Conservation (phyloP, 2,329 filamentous ascomycete genomes). For the Endothia cerciana region DNA sequence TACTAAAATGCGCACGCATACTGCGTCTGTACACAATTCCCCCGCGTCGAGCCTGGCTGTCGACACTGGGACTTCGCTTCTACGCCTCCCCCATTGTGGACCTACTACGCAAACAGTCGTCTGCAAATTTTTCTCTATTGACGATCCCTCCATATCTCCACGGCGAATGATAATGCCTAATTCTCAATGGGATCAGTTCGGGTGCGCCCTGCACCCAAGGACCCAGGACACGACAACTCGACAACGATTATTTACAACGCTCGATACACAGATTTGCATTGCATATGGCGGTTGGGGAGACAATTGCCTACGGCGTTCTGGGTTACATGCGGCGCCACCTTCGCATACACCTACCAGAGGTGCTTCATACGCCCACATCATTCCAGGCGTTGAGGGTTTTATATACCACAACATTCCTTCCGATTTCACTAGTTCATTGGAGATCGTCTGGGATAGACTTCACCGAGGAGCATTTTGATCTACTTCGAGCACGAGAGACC, state of each 20-base stretch:
- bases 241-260: conserved; percentile 24
- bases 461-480: conserved; percentile 11
- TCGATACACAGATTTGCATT: conserved; percentile 20
- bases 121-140: not conserved
- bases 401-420: conserved; percentile 23
- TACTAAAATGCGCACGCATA: not conserved
- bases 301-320: conserved; percentile 27
- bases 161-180: conserved; percentile 30
- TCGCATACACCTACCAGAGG: conserved; percentile 11
- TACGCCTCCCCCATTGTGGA: conserved; percentile 1
- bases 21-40: not conserved
- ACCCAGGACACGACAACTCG: conserved; percentile 18
- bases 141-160: not conserved
- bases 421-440: conserved; percentile 15
- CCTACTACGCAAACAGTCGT: conserved; percentile 9
- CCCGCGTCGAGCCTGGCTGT: conserved; percentile 9
- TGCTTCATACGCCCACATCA: conserved; percentile 10
- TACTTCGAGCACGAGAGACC: conserved; percentile 14
- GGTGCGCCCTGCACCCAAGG: not conserved
- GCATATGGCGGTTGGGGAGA: conserved; percentile 27
- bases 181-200: conserved; percentile 16
- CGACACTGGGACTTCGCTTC: conserved; percentile 6
- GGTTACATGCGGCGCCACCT: conserved; percentile 16
- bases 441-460: conserved; percentile 23
- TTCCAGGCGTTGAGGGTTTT: conserved; percentile 18